Base-by-base conservation (phyloP, 2,329 filamentous ascomycete genomes). In the Coleophoma cylindrospora region DNA sequence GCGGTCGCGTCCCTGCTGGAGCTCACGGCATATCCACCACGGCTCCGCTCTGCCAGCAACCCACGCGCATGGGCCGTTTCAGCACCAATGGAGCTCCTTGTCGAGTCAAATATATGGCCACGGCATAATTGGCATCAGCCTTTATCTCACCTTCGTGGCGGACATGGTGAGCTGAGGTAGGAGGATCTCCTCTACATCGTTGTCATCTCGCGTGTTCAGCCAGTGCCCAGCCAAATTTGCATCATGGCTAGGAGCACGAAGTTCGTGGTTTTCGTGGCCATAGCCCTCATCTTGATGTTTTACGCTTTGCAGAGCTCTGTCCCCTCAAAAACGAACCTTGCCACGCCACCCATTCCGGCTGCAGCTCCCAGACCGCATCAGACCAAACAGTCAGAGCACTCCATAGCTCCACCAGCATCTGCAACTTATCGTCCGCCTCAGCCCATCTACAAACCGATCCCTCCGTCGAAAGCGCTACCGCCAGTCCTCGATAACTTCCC, bases 401-500 rank as follows among this genome's bases (percentile, higher is more conserved):
- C 15, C 37, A 3, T 5, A 19, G 37, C 37, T 40, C 40, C 40
- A 41, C 17, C 13, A 17, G 15, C 14, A 12, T 13, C 17, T 17
- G 17, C 40, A 21, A 2, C 5, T 17, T 40, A 47, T 17, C 36
- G 34, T 14, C 49, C 49, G 15, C 27, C 43, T 36, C 49, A 48
- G 9, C 49, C 49, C 21, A 60, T 73, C 19, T 36, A 47, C 49
- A 50, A 50, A n/a, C 44, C 43, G n/a, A 41, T 40, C 36, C 45
- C 46, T 22, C 27, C 34, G 12, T 38, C 46, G 17, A 38, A 36
- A 36, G 33, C 33, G 17, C 27, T 47, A 19, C 48, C 19, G 27
- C 50, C 50, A 13, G 41, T 54, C 17, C 37, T 52, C 15, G 52
- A 54, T 17, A 52, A 52, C 43, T 54, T 54, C 15, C 50, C 52